Conservation (phyloP, 768 basidiomycete species). For the Calvatia gigantea region DNA sequence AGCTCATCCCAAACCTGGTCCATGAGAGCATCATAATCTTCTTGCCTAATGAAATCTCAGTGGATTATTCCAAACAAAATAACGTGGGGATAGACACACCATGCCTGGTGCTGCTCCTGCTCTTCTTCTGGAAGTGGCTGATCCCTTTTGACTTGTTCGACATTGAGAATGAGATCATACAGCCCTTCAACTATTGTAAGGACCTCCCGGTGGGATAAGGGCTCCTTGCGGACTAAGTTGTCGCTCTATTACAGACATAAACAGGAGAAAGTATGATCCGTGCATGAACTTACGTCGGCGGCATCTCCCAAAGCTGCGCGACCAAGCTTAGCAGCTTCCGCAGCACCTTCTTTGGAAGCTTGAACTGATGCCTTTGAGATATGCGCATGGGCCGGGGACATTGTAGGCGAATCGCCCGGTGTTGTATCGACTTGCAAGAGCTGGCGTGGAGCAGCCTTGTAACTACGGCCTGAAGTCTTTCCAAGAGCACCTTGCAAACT, state of each 20-base stretch:
- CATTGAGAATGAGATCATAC: conserved; percentile 78
- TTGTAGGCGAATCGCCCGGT: conserved; percentile 38
- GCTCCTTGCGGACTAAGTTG: conserved; percentile 62
- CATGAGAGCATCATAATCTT: conserved; percentile 52
- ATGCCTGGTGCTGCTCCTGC: conserved; percentile 36
- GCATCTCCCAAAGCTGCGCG: conserved; percentile 66
- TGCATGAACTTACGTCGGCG: conserved; percentile 39
- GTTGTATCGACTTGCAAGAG: conserved; percentile 82
- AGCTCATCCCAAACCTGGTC: conserved; percentile 78
- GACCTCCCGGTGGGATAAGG: conserved; percentile 75
- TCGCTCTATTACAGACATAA: conserved; percentile 40
- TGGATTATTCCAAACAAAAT: neutral
- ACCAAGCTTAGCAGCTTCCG: conserved; percentile 74
- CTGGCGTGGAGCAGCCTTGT: conserved; percentile 95
- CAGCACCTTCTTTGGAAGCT: conserved; percentile 46
- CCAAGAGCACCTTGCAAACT: conserved; percentile 92
- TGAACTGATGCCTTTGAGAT: conserved; percentile 49
- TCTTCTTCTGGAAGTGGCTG: conserved; percentile 66
- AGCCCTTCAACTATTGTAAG: conserved; percentile 78
- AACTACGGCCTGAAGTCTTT: conserved; percentile 89
- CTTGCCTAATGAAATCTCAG: conserved; percentile 42
- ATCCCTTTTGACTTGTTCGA: conserved; percentile 83
- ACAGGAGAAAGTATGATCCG: neutral
- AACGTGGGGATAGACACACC: conserved; percentile 33
- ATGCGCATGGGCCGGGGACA: conserved; percentile 43